Percentiles rank a stretch among this genome's conserved stretches.
Evolutionary conservation across 805 yeast genomes (phyloP).

Genomic region (Metschnikowia peoriensis): DNA sequence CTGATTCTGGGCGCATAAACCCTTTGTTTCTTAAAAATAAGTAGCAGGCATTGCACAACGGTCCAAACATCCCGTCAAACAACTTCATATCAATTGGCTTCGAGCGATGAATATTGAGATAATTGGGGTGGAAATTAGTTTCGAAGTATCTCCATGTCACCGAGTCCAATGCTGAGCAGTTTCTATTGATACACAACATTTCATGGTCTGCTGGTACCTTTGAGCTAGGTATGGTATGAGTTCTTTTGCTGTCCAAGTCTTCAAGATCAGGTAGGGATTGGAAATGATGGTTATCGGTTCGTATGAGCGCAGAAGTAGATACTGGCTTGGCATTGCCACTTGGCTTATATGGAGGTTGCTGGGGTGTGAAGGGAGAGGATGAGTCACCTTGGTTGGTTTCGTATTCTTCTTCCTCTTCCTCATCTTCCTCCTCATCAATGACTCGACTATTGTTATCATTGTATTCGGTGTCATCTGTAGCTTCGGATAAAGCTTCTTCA

Average conservation of each 20-base stretch:
- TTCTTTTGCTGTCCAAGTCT: constrained; percentile 43
- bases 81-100: constrained; percentile 37
- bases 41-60: constrained; percentile 46
- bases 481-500: constrained; percentile 36
- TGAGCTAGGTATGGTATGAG: constrained; percentile 39
- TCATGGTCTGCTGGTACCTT: constrained; percentile 41
- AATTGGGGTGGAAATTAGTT: constrained; percentile 35
- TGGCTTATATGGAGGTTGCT: constrained; percentile 37
- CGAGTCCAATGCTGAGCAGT: constrained; percentile 38
- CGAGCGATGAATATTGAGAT: constrained; percentile 37
- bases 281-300: constrained; percentile 23
- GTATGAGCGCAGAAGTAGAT: constrained; percentile 9
- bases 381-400: constrained; percentile 28
- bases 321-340: constrained; percentile 7
- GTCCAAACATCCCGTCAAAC: constrained; percentile 48
- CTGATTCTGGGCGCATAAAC: constrained; percentile 46
- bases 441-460: constrained; percentile 19
- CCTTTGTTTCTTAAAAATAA: constrained; percentile 42
- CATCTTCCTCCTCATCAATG: constrained; percentile 27
- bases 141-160: constrained; percentile 47
- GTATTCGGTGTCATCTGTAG: constrained; percentile 41
- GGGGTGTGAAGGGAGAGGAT: constrained; percentile 41
- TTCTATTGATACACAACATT: constrained; percentile 38
- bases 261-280: constrained; percentile 44
- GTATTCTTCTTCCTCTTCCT: constrained; percentile 27